Evolutionary conservation across 2,329 filamentous ascomycete genomes (phyloP).

Genomic region (Lasiodiplodia sp.): DNA sequence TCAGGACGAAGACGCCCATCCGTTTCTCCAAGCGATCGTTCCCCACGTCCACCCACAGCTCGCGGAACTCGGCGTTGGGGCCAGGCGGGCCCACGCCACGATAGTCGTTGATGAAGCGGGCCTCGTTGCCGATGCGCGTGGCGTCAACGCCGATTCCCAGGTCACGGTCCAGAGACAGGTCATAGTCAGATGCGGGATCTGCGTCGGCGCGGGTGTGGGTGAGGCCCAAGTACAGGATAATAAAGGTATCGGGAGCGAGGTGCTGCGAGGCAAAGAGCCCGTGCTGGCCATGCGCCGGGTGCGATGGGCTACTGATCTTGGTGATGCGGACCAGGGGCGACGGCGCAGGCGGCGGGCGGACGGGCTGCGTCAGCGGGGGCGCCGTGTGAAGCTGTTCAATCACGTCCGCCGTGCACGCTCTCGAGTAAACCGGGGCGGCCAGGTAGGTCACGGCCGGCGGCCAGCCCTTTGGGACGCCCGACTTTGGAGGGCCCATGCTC

Average conservation of each 20-base stretch:
- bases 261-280: slow-evolving; percentile 57
- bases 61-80: slow-evolving; percentile 54
- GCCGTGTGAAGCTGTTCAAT: slow-evolving; percentile 36
- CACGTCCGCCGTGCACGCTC: slow-evolving; percentile 38
- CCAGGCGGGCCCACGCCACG: slow-evolving; percentile 51
- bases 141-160: slow-evolving; percentile 58
- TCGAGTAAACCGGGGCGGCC: slow-evolving; percentile 42
- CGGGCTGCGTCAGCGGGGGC: slow-evolving; percentile 25
- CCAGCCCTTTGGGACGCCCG: slow-evolving; percentile 42
- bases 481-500: not conserved
- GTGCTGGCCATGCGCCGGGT: slow-evolving; percentile 57
- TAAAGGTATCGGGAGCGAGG: slow-evolving; percentile 54
- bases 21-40: slow-evolving; percentile 53
- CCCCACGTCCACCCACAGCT: slow-evolving; percentile 45
- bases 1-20: slow-evolving; percentile 60
- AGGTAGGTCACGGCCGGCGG: slow-evolving; percentile 40
- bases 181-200: slow-evolving; percentile 57
- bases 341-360: slow-evolving; percentile 37
- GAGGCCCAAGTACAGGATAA: slow-evolving; percentile 59
- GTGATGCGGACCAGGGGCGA: slow-evolving; percentile 51
- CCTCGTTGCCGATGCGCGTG: slow-evolving; percentile 57
- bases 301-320: slow-evolving; percentile 48
- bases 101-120: slow-evolving; percentile 63
- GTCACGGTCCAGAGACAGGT: slow-evolving; percentile 59
- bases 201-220: slow-evolving; percentile 54